Evolutionary conservation across 176 grass and related monocot species (phyloP).

Genomic region (Chrysopogon serrulatus): DNA sequence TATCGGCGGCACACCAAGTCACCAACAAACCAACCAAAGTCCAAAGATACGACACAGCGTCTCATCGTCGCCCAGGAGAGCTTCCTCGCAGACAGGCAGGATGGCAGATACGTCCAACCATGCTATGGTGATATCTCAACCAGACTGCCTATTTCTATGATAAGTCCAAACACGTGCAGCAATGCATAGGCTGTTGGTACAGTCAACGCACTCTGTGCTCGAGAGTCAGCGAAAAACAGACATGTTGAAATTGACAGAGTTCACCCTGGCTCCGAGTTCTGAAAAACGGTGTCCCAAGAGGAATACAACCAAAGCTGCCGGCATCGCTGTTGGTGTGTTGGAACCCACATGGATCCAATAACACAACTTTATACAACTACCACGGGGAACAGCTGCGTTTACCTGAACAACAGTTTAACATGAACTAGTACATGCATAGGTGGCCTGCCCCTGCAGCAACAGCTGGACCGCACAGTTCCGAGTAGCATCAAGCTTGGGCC

Average conservation of each 20-base stretch:
- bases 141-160: no score
- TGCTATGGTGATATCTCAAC: no score
- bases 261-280: neutral
- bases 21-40: no score
- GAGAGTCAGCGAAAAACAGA: neutral
- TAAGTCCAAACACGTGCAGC: no score
- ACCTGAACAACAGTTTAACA: neutral
- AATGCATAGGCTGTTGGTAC: no score
- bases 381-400: neutral
- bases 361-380: neutral
- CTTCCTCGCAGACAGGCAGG: no score
- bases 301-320: neutral
- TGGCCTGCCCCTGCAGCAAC: neutral
- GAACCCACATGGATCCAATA: neutral
- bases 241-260: neutral
- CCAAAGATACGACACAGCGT: no score
- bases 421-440: neutral
- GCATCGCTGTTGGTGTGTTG: neutral
- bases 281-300: neutral
- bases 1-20: no score
- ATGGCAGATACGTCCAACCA: no score
- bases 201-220: no score
- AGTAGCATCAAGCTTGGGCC: conserved; percentile 15
- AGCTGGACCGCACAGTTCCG: neutral
- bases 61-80: no score